Percentiles rank a stretch among this genome's conserved stretches.
Evolutionary conservation across 371 early-diverging fungal genomes (phyloP).

Genomic region (Saksenaea vasiformis): DNA sequence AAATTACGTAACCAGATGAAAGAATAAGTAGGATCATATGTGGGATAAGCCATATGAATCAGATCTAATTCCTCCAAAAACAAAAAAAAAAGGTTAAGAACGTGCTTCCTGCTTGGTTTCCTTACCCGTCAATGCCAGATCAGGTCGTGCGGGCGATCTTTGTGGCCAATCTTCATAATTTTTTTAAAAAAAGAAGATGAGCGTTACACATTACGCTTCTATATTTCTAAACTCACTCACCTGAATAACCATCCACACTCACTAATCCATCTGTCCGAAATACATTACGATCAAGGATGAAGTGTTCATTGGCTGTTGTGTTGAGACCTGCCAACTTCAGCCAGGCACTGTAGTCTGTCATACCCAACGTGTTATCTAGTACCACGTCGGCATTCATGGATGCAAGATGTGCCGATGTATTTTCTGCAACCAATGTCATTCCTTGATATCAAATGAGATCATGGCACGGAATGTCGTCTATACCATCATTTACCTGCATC

Average conservation of each 20-base stretch:
- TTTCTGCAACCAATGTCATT: conserved; percentile 9
- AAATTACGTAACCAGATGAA: conserved; percentile 45
- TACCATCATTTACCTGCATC: conserved; percentile 23
- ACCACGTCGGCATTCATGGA: not conserved
- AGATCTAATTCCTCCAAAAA: not conserved
- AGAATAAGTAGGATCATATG: conserved; percentile 32
- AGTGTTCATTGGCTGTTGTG: conserved; percentile 5
- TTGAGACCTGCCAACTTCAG: conserved; percentile 12
- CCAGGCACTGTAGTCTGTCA: not conserved
- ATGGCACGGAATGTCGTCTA: not conserved
- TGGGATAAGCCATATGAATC: conserved; percentile 43
- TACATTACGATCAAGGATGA: conserved; percentile 14
- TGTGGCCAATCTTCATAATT: conserved; percentile 33
- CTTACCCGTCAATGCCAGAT: conserved; percentile 33
- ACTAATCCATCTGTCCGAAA: conserved; percentile 28
- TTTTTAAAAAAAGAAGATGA: too few species aligned
- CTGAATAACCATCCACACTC: conserved; percentile 19
- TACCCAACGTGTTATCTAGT: not conserved
- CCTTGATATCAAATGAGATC: conserved; percentile 3
- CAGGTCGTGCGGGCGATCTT: conserved; percentile 40
- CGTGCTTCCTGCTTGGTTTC: not conserved
- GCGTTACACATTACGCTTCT: not conserved
- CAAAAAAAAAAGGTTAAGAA: not conserved
- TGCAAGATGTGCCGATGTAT: not conserved
- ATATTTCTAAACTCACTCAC: conserved; percentile 10